Evolutionary conservation across 495 filamentous ascomycete genomes (phyloP), one percentile per base, ranked within the genome.

Genomic region (Clohesyomyces aquaticus): DNA sequence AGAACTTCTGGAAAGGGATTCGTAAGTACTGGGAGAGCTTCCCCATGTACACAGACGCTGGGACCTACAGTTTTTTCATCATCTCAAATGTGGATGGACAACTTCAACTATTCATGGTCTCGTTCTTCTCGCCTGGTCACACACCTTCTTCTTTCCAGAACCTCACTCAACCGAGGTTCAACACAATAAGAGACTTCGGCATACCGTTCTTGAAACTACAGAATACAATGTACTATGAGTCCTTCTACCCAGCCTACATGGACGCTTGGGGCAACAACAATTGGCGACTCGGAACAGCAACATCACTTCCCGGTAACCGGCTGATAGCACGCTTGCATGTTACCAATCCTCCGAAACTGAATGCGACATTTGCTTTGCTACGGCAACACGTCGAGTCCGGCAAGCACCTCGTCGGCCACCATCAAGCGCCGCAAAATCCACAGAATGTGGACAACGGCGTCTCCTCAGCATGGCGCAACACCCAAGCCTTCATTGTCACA

Each of bases 401-500:
- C 1, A 10, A 10, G 16, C 55, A 48, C 25, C 25, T 66, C 4
- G 56, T 14, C 1, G 45, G 43, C 9, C 54, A 59, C 49, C 48
- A 59, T 47, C 55, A 59, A 59, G 55, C 63, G 16, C 63, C 63
- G 9, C 29, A 38, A 4, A 60, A 59, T 48, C 55, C 16, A 1
- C 8, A 16, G n/a, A 60, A 60, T 26, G 63, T 27, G 16, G 43
- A 51, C 14, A 69, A 55, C 46, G 67, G 47, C 19, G 65, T 68
- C 45, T 63, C 53, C 19, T 45, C 67, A 3, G 67, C 52, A 4
- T 70, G 67, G 67, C 56, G 64, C 1, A 29, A 67, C 4, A 43
- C 67, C 16, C 1, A 35, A 3, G 19, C 48, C 12, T 60, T 65
- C 47, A 10, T 63, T 3, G 46, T 69, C 32, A 50, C 48, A 18